Percentiles rank a stretch among this genome's conserved stretches.
These are phyloP conservation scores for Kwoniella sp. DNA, from an alignment of 768 basidiomycete genomes.

Conservation along the genomic window DNA sequence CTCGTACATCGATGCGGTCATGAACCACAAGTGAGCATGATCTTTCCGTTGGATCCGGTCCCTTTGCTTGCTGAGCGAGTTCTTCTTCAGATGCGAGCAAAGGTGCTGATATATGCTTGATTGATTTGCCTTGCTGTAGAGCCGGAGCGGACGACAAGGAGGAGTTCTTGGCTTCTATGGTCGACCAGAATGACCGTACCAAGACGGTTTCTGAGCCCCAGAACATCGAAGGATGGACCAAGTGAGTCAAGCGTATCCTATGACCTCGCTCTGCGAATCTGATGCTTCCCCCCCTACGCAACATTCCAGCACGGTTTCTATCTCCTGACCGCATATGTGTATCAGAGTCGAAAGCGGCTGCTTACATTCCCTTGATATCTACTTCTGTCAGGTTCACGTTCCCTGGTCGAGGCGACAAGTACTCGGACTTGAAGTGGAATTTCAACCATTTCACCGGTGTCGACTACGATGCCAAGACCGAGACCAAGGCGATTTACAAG, in stretches of 20 bases:
- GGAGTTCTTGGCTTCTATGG: constrained; percentile 69
- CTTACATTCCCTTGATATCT: constrained; percentile 5
- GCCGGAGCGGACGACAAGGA: constrained; percentile 79
- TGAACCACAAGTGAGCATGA: constrained; percentile 68
- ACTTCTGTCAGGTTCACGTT: constrained; percentile 67
- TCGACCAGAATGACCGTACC: constrained; percentile 69
- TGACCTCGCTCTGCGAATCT: not conserved
- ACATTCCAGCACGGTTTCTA: not conserved
- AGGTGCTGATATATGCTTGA: constrained; percentile 44
- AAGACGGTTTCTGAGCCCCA: constrained; percentile 64
- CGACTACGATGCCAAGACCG: constrained; percentile 77
- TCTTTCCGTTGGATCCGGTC: not conserved
- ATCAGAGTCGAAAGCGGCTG: not conserved
- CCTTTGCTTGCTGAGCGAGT: not conserved
- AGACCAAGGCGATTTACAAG: constrained; percentile 65
- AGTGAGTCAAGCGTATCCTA: constrained; percentile 49
- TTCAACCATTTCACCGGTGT: constrained; percentile 68
- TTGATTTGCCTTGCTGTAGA: constrained; percentile 52
- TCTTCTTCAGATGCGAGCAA: not conserved
- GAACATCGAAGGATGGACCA: constrained; percentile 69
- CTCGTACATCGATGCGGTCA: constrained; percentile 80
- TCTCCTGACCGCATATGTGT: not conserved
- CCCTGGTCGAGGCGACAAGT: constrained; percentile 70
- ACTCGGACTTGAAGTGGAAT: constrained; percentile 56
- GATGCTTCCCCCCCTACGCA: not conserved